Evolutionary conservation across 768 basidiomycete species (phyloP).

Genomic region (Suillus placidus): DNA sequence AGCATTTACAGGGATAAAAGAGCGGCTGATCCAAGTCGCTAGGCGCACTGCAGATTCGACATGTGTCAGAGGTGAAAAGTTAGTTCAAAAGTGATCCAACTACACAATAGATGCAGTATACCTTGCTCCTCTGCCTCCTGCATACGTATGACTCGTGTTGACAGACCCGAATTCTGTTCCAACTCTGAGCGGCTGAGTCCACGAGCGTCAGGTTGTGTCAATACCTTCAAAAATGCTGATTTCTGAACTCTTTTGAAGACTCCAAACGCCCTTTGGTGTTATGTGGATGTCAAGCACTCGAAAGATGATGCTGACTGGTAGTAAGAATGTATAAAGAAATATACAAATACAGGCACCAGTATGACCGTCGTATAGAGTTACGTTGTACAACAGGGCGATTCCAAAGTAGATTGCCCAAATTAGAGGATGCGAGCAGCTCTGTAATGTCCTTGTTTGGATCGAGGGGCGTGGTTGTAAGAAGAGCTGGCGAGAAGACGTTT

Average conservation of each 20-base stretch:
- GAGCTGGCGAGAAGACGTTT: too few species aligned
- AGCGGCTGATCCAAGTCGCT: constrained; percentile 87
- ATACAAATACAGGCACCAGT: too few species aligned
- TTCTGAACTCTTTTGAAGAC: background rate
- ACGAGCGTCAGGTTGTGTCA: background rate
- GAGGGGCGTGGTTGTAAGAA: too few species aligned
- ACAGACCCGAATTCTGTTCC: background rate
- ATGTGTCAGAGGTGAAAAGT: constrained; percentile 63
- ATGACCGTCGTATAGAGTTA: too few species aligned
- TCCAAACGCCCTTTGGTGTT: background rate
- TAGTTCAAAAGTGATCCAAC: constrained; percentile 5
- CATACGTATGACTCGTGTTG: constrained; percentile 34
- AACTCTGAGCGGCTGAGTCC: background rate
- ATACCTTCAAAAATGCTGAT: background rate
- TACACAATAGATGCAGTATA: background rate
- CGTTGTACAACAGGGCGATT: too few species aligned
- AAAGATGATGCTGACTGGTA: background rate
- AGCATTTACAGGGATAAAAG: constrained; percentile 96
- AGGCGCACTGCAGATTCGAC: constrained; percentile 94
- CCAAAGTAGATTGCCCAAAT: too few species aligned
- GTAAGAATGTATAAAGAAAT: background rate
- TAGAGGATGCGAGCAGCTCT: too few species aligned
- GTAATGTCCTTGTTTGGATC: too few species aligned
- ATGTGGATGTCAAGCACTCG: background rate
- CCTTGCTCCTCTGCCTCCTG: constrained; percentile 61